These are phyloP conservation scores for Achlya hypogyna DNA, from an alignment of 352 stramenopile genomes.

Conservation along the genomic window DNA sequence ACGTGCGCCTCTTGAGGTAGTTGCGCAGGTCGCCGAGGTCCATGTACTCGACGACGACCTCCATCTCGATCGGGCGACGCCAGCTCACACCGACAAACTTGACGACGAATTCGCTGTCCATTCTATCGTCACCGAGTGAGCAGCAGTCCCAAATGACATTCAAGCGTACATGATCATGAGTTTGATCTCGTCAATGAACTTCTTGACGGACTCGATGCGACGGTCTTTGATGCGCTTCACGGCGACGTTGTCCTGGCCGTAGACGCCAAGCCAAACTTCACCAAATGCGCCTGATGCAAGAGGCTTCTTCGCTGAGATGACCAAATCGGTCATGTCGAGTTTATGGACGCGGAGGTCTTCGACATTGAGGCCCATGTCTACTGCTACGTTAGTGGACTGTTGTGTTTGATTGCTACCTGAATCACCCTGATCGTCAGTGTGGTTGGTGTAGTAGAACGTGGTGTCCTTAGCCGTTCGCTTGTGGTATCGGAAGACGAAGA, in stretches of 20 bases:
- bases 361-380: constrained; percentile 3
- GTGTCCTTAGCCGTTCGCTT: no score
- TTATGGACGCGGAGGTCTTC: constrained; percentile 1
- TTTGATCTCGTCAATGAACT: constrained; percentile 9
- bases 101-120: constrained; percentile 13
- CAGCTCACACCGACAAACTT: constrained; percentile 14
- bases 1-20: neutral
- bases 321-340: neutral
- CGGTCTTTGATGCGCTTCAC: constrained; percentile 39
- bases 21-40: constrained; percentile 8
- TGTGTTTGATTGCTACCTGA: no score
- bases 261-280: constrained; percentile 42
- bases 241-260: constrained; percentile 28
- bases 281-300: constrained; percentile 32
- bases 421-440: no score
- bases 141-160: neutral
- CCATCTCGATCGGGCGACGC: neutral
- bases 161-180: constrained; percentile 8
- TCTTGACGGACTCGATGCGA: neutral
- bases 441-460: no score
- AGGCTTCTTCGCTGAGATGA: neutral
- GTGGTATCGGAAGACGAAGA: no score
- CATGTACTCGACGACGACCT: constrained; percentile 17
- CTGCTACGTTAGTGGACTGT: no score
- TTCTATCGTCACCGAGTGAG: neutral